Conservation (phyloP, 306 rosid genomes). For the Phaseolus lunatus region DNA sequence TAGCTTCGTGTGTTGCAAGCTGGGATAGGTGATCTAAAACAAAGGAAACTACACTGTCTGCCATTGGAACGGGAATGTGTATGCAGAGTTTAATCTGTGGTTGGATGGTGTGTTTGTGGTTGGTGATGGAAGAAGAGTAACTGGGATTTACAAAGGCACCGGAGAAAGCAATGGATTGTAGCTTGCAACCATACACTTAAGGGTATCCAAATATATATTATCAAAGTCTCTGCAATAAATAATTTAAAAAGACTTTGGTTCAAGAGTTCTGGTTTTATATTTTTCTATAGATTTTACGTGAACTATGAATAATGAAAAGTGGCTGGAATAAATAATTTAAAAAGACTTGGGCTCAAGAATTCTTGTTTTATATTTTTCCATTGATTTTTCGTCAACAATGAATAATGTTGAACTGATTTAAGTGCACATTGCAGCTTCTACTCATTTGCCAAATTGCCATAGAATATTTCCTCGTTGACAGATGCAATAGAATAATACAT, state of each 20-base stretch:
- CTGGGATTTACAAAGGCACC: neutral
- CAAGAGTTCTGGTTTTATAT: neutral
- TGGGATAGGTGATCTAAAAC: conserved; percentile 33
- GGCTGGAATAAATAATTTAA: too few species aligned
- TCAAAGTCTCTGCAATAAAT: neutral
- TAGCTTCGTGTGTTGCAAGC: conserved; percentile 15
- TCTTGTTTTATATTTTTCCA: neutral
- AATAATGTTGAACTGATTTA: too few species aligned
- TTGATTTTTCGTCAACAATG: neutral
- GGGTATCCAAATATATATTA: neutral
- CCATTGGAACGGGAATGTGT: neutral
- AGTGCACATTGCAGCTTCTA: too few species aligned
- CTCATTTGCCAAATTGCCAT: too few species aligned
- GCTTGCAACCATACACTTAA: neutral
- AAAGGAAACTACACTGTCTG: conserved; percentile 28
- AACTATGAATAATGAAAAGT: too few species aligned
- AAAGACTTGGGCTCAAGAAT: too few species aligned
- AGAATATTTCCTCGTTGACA: too few species aligned
- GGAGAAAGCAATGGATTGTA: neutral
- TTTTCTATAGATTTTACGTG: too few species aligned
- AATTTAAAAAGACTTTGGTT: too few species aligned
- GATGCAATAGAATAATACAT: too few species aligned
- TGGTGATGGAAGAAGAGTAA: neutral
- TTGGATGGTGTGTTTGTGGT: neutral
- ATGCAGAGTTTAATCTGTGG: neutral